phyloP scores from a whole-genome alignment of 108 stramenopile species.

The Nitzschia putrida region DNA sequence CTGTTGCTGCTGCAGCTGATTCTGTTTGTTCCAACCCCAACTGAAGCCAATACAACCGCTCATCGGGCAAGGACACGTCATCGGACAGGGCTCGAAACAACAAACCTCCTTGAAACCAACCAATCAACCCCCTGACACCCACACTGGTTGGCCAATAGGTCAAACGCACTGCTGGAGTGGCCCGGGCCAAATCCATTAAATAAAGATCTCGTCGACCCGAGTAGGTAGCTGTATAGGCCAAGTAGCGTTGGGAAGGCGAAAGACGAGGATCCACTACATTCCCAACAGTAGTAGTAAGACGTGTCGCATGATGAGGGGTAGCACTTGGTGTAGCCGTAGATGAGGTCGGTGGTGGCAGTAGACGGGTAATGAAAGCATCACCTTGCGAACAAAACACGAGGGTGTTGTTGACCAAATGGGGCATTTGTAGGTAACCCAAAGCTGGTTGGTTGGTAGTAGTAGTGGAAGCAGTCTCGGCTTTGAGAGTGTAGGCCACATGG shows the following conservation, averaged over 20 bases:
- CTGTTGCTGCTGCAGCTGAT: too few relatives aligned
- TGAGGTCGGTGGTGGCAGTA: background rate
- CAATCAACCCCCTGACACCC: slow-evolving; percentile 50
- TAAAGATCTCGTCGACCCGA: slow-evolving; percentile 61
- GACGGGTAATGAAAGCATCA: slow-evolving; percentile 55
- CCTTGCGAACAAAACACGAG: slow-evolving; percentile 72
- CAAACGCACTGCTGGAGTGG: slow-evolving; percentile 38
- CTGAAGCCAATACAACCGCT: slow-evolving; percentile 57
- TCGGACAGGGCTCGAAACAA: slow-evolving; percentile 50
- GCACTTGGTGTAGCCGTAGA: background rate
- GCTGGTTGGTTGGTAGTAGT: background rate
- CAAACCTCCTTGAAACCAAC: slow-evolving; percentile 48
- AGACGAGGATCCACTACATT: slow-evolving; percentile 62
- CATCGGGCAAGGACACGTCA: slow-evolving; percentile 55
- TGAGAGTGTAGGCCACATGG: background rate
- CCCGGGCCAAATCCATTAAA: slow-evolving; percentile 51
- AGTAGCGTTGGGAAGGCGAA: slow-evolving; percentile 47
- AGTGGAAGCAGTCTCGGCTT: background rate
- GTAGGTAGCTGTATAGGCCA: slow-evolving; percentile 73
- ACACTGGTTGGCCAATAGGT: slow-evolving; percentile 51
- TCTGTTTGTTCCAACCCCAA: slow-evolving; percentile 1
- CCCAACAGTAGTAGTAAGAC: slow-evolving; percentile 67
- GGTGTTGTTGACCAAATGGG: slow-evolving; percentile 50
- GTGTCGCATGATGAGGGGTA: slow-evolving; percentile 40
- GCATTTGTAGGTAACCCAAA: slow-evolving; percentile 55